phyloP scores from a whole-genome alignment of 1,284 basidiomycete genomes.

The Ceratorhiza oryzae-sativae region DNA sequence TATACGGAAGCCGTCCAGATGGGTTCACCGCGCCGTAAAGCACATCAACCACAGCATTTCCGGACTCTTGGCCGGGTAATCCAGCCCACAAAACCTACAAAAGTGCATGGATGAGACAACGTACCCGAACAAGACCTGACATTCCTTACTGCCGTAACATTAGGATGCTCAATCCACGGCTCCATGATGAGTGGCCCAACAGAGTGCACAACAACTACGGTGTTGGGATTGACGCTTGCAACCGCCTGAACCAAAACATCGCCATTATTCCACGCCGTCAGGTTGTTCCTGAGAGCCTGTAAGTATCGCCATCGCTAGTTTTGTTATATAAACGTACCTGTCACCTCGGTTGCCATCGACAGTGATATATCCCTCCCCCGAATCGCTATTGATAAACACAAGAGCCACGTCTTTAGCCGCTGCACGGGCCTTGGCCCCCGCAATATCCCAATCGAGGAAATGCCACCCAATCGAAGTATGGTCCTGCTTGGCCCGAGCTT shows the following conservation, averaged over 20 bases:
- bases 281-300: constrained; percentile 49
- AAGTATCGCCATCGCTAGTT: not conserved
- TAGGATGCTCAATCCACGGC: constrained; percentile 52
- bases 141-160: constrained; percentile 42
- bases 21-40: constrained; percentile 71
- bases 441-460: no score
- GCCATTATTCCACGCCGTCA: constrained; percentile 48
- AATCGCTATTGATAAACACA: constrained; percentile 71
- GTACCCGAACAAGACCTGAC: not conserved
- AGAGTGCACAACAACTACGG: constrained; percentile 58
- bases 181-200: constrained; percentile 54
- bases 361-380: constrained; percentile 59
- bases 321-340: constrained; percentile 47
- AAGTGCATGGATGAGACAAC: no score
- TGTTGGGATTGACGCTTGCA: constrained; percentile 53
- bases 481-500: no score
- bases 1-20: constrained; percentile 56
- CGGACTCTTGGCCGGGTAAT: constrained; percentile 58
- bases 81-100: no score
- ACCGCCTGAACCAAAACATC: constrained; percentile 51
- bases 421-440: constrained; percentile 37
- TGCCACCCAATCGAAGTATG: no score
- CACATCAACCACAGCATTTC: constrained; percentile 66
- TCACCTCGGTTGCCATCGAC: constrained; percentile 55
- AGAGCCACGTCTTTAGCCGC: constrained; percentile 56